phyloP scores from a whole-genome alignment of 495 filamentous ascomycete genomes.

The Cryomyces antarcticus region DNA sequence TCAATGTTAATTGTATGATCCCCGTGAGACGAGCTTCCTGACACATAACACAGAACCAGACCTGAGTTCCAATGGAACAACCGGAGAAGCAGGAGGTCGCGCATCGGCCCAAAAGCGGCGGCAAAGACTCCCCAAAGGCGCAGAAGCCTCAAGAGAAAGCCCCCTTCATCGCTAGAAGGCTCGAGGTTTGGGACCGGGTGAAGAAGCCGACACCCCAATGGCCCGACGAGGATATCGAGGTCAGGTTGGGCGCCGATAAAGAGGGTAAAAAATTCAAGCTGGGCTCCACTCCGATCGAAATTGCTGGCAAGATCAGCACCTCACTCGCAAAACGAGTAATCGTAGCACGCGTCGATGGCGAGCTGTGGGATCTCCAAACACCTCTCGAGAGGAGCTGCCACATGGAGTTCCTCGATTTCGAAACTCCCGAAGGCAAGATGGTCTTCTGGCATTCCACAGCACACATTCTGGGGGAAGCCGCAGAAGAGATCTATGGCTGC shows the following conservation, averaged over 20 bases:
- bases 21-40: too few species aligned
- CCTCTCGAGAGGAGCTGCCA: constrained; percentile 67
- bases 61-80: too few species aligned
- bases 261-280: constrained; percentile 42
- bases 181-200: too few species aligned
- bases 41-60: too few species aligned
- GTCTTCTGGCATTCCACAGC: constrained; percentile 91
- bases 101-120: too few species aligned
- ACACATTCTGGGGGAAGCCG: constrained; percentile 84
- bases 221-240: constrained; percentile 33
- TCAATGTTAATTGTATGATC: too few species aligned
- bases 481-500: constrained; percentile 74
- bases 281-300: constrained; percentile 48
- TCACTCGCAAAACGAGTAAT: constrained; percentile 54
- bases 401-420: constrained; percentile 65
- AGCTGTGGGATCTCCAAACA: constrained; percentile 80
- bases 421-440: constrained; percentile 57
- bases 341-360: constrained; percentile 61
- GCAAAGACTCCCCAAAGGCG: too few species aligned
- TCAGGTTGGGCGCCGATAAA: constrained; percentile 43
- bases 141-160: too few species aligned
- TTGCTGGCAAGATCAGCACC: constrained; percentile 49
- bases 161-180: too few species aligned
- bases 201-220: too few species aligned
- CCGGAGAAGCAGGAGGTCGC: too few species aligned